Evolutionary conservation across 805 yeast species (phyloP).

Genomic region (Pichia gijzeniarum): DNA sequence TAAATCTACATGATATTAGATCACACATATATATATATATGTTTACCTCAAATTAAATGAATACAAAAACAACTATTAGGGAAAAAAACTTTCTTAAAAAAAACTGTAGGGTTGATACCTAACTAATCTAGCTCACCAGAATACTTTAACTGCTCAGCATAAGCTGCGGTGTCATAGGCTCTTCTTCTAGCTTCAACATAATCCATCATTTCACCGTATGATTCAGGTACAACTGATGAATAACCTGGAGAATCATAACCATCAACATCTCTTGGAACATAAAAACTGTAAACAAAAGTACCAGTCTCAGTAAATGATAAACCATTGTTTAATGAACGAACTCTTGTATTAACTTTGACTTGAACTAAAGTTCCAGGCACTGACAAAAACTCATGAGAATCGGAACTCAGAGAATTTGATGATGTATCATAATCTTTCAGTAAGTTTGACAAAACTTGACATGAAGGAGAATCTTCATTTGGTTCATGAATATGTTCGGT

Average conservation of each 20-base stretch:
- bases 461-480: slow-evolving; percentile 24
- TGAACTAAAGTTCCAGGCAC: slow-evolving; percentile 86
- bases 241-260: slow-evolving; percentile 47
- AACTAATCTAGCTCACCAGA: slow-evolving; percentile 15
- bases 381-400: slow-evolving; percentile 53
- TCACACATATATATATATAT: no score
- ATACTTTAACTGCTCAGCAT: slow-evolving; percentile 41
- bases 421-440: slow-evolving; percentile 47
- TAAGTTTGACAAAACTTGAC: slow-evolving; percentile 18
- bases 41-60: no score
- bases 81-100: no score
- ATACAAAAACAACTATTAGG: no score
- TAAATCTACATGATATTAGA: no score
- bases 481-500: slow-evolving; percentile 65
- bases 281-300: slow-evolving; percentile 82
- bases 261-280: slow-evolving; percentile 57
- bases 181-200: slow-evolving; percentile 87
- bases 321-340: slow-evolving; percentile 51
- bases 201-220: slow-evolving; percentile 88
- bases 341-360: slow-evolving; percentile 80
- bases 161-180: slow-evolving; percentile 73
- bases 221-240: slow-evolving; percentile 75
- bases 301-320: slow-evolving; percentile 68
- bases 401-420: slow-evolving; percentile 47
- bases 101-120: no score